A percentile compares a stretch with the other conserved stretches of the same genome.
Conservation (phyloP, 495 filamentous ascomycete species). For the Jackrogersella minutella region DNA sequence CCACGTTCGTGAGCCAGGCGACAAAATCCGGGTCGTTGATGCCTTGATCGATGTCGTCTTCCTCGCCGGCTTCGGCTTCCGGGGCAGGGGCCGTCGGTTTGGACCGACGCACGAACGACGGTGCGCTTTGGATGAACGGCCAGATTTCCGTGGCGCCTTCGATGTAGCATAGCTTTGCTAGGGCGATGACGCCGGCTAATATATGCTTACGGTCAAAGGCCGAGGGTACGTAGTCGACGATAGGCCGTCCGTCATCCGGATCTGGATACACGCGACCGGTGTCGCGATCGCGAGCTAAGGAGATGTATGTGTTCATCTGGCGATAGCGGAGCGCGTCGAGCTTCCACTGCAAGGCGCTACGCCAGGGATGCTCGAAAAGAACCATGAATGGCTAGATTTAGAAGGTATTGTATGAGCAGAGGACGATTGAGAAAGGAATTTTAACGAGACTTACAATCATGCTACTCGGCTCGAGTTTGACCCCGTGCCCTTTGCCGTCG, state of each 20-base stretch:
- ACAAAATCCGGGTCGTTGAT: slow-evolving; percentile 72
- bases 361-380: slow-evolving; percentile 69
- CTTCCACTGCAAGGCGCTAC: slow-evolving; percentile 72
- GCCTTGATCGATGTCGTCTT: slow-evolving; percentile 53
- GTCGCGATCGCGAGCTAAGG: slow-evolving; percentile 75
- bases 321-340: slow-evolving; percentile 65
- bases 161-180: slow-evolving; percentile 79
- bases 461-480: slow-evolving; percentile 74
- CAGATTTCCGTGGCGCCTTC: slow-evolving; percentile 81
- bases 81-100: slow-evolving; percentile 19
- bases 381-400: slow-evolving; percentile 45
- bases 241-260: slow-evolving; percentile 66
- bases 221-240: slow-evolving; percentile 73
- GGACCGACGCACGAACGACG: slow-evolving; percentile 68
- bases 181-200: slow-evolving; percentile 72
- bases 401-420: neutral
- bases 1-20: slow-evolving; percentile 70
- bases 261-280: slow-evolving; percentile 79
- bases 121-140: slow-evolving; percentile 63
- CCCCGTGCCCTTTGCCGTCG: slow-evolving; percentile 83
- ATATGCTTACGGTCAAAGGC: slow-evolving; percentile 73
- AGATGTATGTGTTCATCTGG: slow-evolving; percentile 72
- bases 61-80: slow-evolving; percentile 15
- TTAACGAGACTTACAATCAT: slow-evolving; percentile 59
- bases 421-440: neutral